Conservation (phyloP, 331 rosid genomes). For the Quercus lobata region DNA sequence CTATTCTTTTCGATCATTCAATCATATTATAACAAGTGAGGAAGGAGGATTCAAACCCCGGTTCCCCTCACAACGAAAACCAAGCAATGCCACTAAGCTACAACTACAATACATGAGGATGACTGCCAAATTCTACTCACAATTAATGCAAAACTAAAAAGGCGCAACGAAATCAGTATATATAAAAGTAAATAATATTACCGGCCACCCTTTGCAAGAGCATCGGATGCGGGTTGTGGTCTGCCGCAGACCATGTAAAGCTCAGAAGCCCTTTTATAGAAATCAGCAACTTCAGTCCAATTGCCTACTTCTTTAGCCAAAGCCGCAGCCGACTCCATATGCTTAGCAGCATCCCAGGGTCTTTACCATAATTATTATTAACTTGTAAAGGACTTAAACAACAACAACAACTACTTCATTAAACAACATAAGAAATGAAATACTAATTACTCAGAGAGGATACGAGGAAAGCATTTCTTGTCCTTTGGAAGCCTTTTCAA, state of each 20-base stretch:
- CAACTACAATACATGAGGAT: not conserved
- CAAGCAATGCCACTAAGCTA: too few species aligned
- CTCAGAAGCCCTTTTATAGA: constrained; percentile 85
- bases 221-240: constrained; percentile 94
- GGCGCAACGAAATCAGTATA: too few species aligned
- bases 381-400: constrained; percentile 38
- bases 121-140: not conserved
- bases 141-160: too few species aligned
- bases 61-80: too few species aligned
- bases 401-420: too few species aligned
- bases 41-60: too few species aligned
- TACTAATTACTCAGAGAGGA: constrained; percentile 39
- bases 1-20: not conserved
- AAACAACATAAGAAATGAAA: too few species aligned
- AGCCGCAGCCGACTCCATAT: constrained; percentile 95
- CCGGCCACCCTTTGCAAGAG: constrained; percentile 94
- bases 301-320: constrained; percentile 79
- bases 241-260: constrained; percentile 74
- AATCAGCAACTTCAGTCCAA: constrained; percentile 79
- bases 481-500: constrained; percentile 92
- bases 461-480: constrained; percentile 97
- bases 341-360: constrained; percentile 98
- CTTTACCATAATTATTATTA: constrained; percentile 24
- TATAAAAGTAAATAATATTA: constrained; percentile 16
- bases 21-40: too few species aligned